Conservation (phyloP, 2,329 filamentous ascomycete species). For the Albophoma yamanashiensis region DNA sequence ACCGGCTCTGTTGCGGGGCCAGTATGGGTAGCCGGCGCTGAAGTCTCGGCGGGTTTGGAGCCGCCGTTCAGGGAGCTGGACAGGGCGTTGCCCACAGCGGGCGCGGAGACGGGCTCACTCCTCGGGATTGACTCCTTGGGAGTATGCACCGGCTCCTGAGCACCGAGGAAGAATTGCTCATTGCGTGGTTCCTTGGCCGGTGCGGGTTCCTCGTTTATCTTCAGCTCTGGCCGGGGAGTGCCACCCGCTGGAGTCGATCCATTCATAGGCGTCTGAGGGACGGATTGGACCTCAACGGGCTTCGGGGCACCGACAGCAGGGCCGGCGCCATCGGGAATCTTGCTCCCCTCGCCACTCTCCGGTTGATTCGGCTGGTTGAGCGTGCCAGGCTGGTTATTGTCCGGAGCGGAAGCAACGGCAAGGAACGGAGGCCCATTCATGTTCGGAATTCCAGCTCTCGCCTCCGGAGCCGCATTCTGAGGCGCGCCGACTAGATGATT, state of each 20-base stretch:
- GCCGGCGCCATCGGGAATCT: conserved; percentile 7
- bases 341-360: conserved; percentile 5
- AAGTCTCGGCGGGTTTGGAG: conserved; percentile 4
- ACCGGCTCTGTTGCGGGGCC: conserved; percentile 2
- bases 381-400: conserved; percentile 9
- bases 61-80: conserved; percentile 9
- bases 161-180: conserved; percentile 14
- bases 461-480: conserved; percentile 16
- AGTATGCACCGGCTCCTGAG: conserved; percentile 10
- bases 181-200: conserved; percentile 12
- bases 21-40: conserved; percentile 1
- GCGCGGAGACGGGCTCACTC: conserved; percentile 4
- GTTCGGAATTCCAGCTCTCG: conserved; percentile 14
- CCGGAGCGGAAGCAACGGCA: conserved; percentile 6
- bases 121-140: conserved; percentile 11
- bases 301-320: conserved; percentile 13
- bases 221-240: conserved; percentile 23
- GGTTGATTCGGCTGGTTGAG: background rate
- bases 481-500: conserved; percentile 15
- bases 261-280: conserved; percentile 25
- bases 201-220: conserved; percentile 16
- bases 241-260: conserved; percentile 21
- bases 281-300: conserved; percentile 23
- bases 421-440: conserved; percentile 7
- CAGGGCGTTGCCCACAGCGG: background rate